Percentiles rank a stretch among this genome's conserved stretches.
Evolutionary conservation across 306 rosid genomes (phyloP).

Genomic region (Fragaria iinumae): DNA sequence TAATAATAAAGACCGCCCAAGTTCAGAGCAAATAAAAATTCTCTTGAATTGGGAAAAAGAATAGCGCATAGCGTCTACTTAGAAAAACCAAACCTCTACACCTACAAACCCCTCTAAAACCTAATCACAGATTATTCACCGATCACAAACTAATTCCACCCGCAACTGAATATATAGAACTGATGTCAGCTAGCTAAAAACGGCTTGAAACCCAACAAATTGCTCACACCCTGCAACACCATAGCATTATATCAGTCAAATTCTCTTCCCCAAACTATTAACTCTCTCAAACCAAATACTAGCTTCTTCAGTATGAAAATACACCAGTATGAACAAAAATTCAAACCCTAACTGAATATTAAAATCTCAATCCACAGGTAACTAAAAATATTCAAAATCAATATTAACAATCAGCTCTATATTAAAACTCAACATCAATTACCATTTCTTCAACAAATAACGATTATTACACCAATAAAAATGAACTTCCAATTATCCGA

Average conservation of each 20-base stretch:
- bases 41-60: constrained; percentile 38
- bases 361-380: neutral
- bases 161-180: constrained; percentile 2
- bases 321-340: neutral
- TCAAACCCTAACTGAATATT: neutral
- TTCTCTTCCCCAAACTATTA: neutral
- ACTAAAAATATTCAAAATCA: neutral
- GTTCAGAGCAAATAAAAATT: constrained; percentile 32
- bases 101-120: constrained; percentile 15
- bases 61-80: constrained; percentile 31
- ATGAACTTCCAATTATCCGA: neutral
- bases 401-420: neutral
- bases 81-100: constrained; percentile 15
- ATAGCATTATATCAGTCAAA: constrained; percentile 21
- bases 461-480: neutral
- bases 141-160: constrained; percentile 9
- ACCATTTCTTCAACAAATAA: neutral
- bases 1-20: constrained; percentile 27
- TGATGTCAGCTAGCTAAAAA: constrained; percentile 29
- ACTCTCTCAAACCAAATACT: neutral
- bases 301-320: too few relatives aligned
- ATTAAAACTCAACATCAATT: neutral
- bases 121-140: constrained; percentile 37
- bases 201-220: constrained; percentile 30
- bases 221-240: constrained; percentile 35